phyloP scores from a whole-genome alignment of 306 rosid species.

The Sesbania bispinosa region DNA sequence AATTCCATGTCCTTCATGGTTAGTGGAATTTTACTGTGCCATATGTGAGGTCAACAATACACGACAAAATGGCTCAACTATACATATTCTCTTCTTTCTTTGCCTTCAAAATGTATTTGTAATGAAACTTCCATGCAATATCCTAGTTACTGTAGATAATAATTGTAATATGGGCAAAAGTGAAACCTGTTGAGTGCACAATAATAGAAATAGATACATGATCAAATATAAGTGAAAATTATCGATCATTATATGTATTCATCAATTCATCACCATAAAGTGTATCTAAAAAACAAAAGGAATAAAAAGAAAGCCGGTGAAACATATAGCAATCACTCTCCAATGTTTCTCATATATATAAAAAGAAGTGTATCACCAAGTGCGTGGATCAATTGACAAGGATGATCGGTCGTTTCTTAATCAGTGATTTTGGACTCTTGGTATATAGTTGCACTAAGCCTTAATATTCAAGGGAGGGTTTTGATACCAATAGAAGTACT shows the following conservation, averaged over 20 bases:
- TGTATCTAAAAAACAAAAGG: constrained; percentile 27
- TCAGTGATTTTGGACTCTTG: no score
- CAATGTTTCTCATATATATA: constrained; percentile 45
- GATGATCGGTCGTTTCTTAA: no score
- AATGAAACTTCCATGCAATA: constrained; percentile 48
- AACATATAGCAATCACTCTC: constrained; percentile 32
- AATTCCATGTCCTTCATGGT: constrained; percentile 40
- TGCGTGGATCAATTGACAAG: no score
- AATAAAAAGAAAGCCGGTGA: neutral
- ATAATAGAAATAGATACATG: constrained; percentile 40
- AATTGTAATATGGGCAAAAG: constrained; percentile 37
- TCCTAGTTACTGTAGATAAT: constrained; percentile 20
- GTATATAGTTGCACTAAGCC: no score
- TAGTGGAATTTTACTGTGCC: constrained; percentile 71
- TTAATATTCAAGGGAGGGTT: no score
- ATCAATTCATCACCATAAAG: constrained; percentile 37
- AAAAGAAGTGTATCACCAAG: no score
- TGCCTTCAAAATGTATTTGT: constrained; percentile 20
- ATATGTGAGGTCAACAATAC: constrained; percentile 71
- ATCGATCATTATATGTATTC: constrained; percentile 34
- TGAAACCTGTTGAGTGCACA: constrained; percentile 59
- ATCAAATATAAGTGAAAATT: constrained; percentile 36
- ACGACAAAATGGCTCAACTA: constrained; percentile 49
- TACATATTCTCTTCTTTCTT: no score
- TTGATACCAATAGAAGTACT: no score